These are phyloP conservation scores for Blastobotrys muscicola DNA, from an alignment of 805 yeast genomes.

Conservation along the genomic window DNA sequence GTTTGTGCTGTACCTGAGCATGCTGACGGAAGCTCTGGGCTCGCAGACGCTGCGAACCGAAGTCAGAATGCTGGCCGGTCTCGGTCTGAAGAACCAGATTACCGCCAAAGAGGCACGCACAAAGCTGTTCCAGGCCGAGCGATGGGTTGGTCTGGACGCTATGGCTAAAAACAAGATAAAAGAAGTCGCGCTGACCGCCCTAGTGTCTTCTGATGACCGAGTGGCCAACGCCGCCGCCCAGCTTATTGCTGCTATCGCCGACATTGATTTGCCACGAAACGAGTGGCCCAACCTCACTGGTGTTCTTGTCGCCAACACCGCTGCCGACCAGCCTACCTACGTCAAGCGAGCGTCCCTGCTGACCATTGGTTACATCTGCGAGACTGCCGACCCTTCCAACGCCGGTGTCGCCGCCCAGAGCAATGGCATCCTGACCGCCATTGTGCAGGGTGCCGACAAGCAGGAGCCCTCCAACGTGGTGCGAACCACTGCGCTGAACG, in stretches of 20 bases:
- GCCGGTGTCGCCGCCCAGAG: conserved; percentile 74
- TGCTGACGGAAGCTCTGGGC: conserved; percentile 62
- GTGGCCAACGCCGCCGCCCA: conserved; percentile 89
- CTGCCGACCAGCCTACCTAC: conserved; percentile 62
- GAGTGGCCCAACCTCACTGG: conserved; percentile 87
- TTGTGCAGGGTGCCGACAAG: conserved; percentile 91
- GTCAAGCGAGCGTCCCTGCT: conserved; percentile 81
- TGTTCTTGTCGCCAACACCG: conserved; percentile 77
- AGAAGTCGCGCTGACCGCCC: conserved; percentile 46
- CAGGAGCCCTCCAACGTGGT: conserved; percentile 67
- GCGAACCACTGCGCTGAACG: conserved; percentile 83
- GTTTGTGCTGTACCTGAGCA: conserved; percentile 61
- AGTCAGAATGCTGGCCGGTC: conserved; percentile 85
- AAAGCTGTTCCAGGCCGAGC: conserved; percentile 48
- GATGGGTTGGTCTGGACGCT: conserved; percentile 62
- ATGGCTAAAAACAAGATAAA: conserved; percentile 56
- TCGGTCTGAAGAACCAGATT: conserved; percentile 78
- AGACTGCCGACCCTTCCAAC: conserved; percentile 76
- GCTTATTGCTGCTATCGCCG: conserved; percentile 94
- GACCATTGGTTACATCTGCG: conserved; percentile 94
- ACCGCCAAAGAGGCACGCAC: conserved; percentile 67
- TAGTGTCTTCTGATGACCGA: conserved; percentile 56
- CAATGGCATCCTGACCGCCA: conserved; percentile 87
- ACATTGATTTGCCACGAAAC: conserved; percentile 76
- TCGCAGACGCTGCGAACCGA: conserved; percentile 58